These are phyloP conservation scores for Gynandropsis gynandra DNA, from an alignment of 345 rosid species.

Conservation along the genomic window DNA sequence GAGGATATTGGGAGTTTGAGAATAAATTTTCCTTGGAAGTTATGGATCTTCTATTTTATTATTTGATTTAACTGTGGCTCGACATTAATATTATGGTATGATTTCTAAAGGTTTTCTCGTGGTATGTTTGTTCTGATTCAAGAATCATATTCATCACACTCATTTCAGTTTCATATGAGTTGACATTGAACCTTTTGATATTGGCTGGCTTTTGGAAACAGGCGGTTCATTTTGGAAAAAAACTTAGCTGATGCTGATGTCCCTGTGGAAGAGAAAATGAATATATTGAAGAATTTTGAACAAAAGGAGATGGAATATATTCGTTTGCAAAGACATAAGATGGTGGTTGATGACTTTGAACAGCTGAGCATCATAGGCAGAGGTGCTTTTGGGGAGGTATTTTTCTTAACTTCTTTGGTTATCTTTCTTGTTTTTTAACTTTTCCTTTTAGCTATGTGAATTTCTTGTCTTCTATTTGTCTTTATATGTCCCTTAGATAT, in stretches of 20 bases:
- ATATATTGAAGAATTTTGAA: constrained; percentile 34
- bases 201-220: constrained; percentile 20
- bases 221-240: constrained; percentile 38
- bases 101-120: neutral
- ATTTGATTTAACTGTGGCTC: neutral
- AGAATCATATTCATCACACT: neutral
- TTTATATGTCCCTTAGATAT: neutral
- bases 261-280: constrained; percentile 37
- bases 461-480: neutral
- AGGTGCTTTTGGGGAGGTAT: constrained; percentile 50
- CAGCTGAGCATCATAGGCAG: constrained; percentile 41
- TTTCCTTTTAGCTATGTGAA: neutral
- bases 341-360: constrained; percentile 46
- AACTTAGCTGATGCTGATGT: constrained; percentile 42
- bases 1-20: constrained; percentile 3
- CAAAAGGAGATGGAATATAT: constrained; percentile 39
- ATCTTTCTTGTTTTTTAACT: constrained; percentile 1
- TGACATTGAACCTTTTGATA: constrained; percentile 13
- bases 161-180: neutral
- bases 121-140: neutral
- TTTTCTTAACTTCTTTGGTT: constrained; percentile 4
- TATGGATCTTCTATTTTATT: neutral
- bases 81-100: constrained; percentile 3
- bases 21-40: neutral
- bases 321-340: constrained; percentile 42